A percentile compares a stretch with the other conserved stretches of the same genome.
phyloP scores from a whole-genome alignment of 495 filamentous ascomycete species.

The Xylaria grammica region DNA sequence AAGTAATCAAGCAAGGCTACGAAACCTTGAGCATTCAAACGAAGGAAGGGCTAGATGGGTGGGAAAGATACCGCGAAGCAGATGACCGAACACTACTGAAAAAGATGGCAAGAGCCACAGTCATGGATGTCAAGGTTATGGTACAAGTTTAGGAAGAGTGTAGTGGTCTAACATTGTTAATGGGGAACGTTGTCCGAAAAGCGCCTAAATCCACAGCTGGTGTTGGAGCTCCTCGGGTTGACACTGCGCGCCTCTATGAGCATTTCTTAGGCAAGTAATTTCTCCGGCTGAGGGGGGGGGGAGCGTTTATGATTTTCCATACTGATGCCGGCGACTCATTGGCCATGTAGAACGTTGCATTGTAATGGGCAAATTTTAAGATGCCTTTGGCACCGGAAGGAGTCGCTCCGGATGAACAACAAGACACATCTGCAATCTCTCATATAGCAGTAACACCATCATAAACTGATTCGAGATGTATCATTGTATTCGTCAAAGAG shows the following conservation, averaged over 20 bases:
- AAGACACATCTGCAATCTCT: slow-evolving; percentile 14
- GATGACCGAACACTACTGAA: slow-evolving; percentile 82
- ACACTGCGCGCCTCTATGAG: background rate
- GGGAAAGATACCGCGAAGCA: slow-evolving; percentile 77
- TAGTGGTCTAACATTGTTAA: slow-evolving; percentile 15
- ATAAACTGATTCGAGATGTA: slow-evolving; percentile 1
- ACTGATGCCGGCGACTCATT: background rate
- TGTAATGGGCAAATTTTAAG: background rate
- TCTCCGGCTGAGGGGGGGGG: background rate
- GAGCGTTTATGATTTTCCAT: no score
- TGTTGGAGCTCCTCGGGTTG: background rate
- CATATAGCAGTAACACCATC: background rate
- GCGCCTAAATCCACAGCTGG: background rate
- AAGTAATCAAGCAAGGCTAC: slow-evolving; percentile 94
- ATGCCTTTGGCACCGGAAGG: slow-evolving; percentile 10
- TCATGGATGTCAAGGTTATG: slow-evolving; percentile 64
- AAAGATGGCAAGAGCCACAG: slow-evolving; percentile 78
- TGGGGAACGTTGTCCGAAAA: background rate
- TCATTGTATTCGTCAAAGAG: background rate
- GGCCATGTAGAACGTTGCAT: background rate
- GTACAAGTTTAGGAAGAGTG: slow-evolving; percentile 39
- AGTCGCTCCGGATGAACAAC: slow-evolving; percentile 12
- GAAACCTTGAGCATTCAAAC: slow-evolving; percentile 89
- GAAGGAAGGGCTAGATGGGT: slow-evolving; percentile 80
- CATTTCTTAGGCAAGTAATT: background rate